Evolutionary conservation across 306 rosid genomes (phyloP), one percentile per base, ranked within the genome.

Genomic region (Gynostemma pentaphyllum): DNA sequence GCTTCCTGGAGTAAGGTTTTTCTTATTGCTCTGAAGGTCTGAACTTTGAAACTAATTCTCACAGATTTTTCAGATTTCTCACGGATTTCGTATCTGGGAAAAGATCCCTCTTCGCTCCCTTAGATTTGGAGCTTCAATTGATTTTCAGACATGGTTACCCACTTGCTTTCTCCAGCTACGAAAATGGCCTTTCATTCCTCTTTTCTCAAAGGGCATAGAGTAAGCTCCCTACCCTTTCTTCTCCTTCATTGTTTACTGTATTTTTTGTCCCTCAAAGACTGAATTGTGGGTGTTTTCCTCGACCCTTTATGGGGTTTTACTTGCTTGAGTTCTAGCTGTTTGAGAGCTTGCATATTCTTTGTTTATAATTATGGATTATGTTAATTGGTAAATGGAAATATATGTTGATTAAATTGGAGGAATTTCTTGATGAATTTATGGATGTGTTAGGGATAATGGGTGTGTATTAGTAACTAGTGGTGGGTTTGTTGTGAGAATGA

Each of bases 161-260:
- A 68, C 73, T 75, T 82, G 52, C 30, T 81, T 42, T 78, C 89
- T 50, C 67, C 89, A 32, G 74, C 82, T 47, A 19, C 70, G 7
- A 65, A 56, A 75, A 70, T 36, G 66, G 68, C 69, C n/a, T 60
- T 64, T 59, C 65, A 72, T 53, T 67, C 77, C 50, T 64, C 78
- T 45, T 50, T 23, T 54, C 61, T 72, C 56, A 69, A 23, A 46
- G 65, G 74, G 36, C 73, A 75, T 66, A 80, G 78, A 81, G 96
- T 87, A 68, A 56, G 70, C 45, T 64, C 46, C 5, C 21, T 0
- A 24, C 22, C n/a, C 23, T 51, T 65, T 23, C 4, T 34, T 27
- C 41, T 51, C 4, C n/a, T 30, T 26, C 15, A 22, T 19, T n/a
- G 18, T 62, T 24, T 22, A 7, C 15, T 12, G 26, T 46, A 6